Evolutionary conservation across 805 yeast species (phyloP), one percentile per base, ranked within the genome.

Genomic region (Pichia nanzhaoensis): DNA sequence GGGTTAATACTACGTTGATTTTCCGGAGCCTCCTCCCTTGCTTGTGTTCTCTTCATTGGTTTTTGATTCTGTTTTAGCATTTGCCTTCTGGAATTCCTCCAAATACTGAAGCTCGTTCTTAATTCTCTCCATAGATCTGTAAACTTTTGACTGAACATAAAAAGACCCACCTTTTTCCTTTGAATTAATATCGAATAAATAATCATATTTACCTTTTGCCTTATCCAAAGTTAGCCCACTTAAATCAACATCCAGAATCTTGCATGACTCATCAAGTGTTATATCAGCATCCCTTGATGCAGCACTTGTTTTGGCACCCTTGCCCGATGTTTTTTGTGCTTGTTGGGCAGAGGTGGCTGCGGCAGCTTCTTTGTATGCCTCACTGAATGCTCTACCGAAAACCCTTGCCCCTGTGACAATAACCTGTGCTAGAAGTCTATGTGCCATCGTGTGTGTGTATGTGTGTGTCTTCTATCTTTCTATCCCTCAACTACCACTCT

Each of bases 121-220:
- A 54, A 93, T 70, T 50, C 96, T 74, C 63, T 93, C 98, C 77
- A 89, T 85, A 20, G 99, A 97, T 64, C 96, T 78, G 65, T 78
- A 89, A 20, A 93, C 91, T 68, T 93, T 93, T 43, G 93, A 82
- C 61, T 93, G 99, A 42, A 93, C 62, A 59, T 91, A 93, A 61
- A 93, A 91, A 35, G 95, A 84, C 36, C 95, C 96, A n/a, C 96
- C 95, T 64, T 89, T 88, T 50, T 90, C 97, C 64, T 87, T 88
- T 24, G 93, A 78, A 68, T 93, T 93, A 45, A 88, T 85, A 39
- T 85, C 86, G 55, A 90, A 93, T 54, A 93, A 67, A 55, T 87
- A 87, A 48, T 82, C 78, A 68, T 83, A 93, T 61, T 84, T 84
- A 47, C 74, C 75, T 49, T 81, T 78, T 32, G 84, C 68, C 54